Evolutionary conservation across 345 rosid species (phyloP).

Genomic region (Citrus glauca): DNA sequence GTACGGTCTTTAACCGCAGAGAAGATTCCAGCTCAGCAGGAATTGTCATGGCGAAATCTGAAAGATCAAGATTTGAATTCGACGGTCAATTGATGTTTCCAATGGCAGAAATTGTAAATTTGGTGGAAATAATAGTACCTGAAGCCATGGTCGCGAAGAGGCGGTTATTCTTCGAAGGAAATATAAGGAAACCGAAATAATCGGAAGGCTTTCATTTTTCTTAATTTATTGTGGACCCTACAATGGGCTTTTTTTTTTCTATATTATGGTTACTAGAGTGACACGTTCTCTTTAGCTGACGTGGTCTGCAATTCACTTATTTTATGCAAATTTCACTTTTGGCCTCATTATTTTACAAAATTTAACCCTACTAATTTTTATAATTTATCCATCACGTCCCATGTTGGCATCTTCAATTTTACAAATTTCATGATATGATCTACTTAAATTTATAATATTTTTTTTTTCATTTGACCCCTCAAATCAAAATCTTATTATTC

Average conservation of each 20-base stretch:
- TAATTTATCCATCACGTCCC: too few species aligned
- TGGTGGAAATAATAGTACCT: not conserved
- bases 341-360: too few species aligned
- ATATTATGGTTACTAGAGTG: not conserved
- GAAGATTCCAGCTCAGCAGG: conserved; percentile 84
- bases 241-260: too few species aligned
- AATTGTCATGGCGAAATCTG: conserved; percentile 50
- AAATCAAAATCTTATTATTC: not conserved
- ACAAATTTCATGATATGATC: too few species aligned
- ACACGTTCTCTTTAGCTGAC: not conserved
- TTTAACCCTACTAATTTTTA: too few species aligned
- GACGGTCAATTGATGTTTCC: not conserved
- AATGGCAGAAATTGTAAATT: not conserved
- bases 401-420: too few species aligned
- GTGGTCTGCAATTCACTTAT: not conserved
- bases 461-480: too few species aligned
- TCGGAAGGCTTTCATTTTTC: not conserved
- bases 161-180: not conserved
- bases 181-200: not conserved
- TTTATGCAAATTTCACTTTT: too few species aligned
- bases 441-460: not conserved
- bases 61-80: not conserved
- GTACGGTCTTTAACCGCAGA: conserved; percentile 66
- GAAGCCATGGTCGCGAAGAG: conserved; percentile 3
- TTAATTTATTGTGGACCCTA: not conserved